These are phyloP conservation scores for Acidiella bohemica DNA, from an alignment of 495 filamentous ascomycete species.

Conservation along the genomic window DNA sequence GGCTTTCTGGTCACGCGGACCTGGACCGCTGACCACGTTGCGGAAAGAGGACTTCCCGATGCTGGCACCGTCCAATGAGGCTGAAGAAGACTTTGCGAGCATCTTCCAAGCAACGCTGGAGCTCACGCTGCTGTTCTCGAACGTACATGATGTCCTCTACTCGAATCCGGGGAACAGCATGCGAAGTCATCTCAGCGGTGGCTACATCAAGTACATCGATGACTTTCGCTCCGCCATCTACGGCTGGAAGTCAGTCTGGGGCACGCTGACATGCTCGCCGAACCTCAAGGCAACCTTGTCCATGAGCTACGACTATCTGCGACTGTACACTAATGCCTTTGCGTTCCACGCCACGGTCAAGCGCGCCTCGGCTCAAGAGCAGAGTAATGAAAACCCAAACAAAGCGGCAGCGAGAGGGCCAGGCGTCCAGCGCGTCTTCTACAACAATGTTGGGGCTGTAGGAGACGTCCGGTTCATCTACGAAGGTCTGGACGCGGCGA, in stretches of 20 bases:
- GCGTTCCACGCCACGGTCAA: conserved; percentile 54
- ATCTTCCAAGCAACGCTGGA: conserved; percentile 52
- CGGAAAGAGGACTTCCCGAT: conserved; percentile 50
- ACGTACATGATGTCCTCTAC: conserved; percentile 53
- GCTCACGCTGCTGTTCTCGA: conserved; percentile 52
- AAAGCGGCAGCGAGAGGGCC: not conserved
- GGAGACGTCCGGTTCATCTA: conserved; percentile 30
- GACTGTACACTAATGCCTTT: conserved; percentile 53
- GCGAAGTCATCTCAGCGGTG: conserved; percentile 50
- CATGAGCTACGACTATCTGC: conserved; percentile 49
- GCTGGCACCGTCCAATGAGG: conserved; percentile 36
- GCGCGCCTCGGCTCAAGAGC: conserved; percentile 34
- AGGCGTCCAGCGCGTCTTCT: conserved; percentile 22
- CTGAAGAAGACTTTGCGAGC: conserved; percentile 47
- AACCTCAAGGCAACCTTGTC: conserved; percentile 44
- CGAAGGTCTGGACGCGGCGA: conserved; percentile 28
- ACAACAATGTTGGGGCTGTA: conserved; percentile 28
- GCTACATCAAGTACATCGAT: conserved; percentile 55
- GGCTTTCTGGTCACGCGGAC: conserved; percentile 53
- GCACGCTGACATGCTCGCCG: conserved; percentile 39
- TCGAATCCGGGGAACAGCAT: conserved; percentile 50
- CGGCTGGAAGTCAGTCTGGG: conserved; percentile 52
- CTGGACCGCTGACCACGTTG: conserved; percentile 48
- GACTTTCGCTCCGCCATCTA: conserved; percentile 49
- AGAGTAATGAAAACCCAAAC: not conserved